phyloP scores from a whole-genome alignment of 148 eudicot species.

The Vaccinium corymbosum region DNA sequence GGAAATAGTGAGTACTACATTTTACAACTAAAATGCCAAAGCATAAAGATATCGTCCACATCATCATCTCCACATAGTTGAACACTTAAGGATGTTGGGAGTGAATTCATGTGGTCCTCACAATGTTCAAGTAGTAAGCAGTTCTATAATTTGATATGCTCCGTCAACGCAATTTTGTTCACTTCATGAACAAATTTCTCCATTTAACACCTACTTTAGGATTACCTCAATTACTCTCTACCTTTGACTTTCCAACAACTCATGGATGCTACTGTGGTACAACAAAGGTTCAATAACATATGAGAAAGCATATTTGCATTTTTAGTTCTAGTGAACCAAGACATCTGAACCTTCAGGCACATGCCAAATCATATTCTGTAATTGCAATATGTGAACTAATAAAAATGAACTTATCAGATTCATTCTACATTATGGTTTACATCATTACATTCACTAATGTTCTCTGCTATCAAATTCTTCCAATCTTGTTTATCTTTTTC shows the following conservation, averaged over 20 bases:
- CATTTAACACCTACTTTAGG: not conserved
- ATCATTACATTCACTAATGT: not conserved
- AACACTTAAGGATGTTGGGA: not conserved
- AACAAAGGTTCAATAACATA: not conserved
- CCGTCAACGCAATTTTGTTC: not conserved
- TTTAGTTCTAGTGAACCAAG: not conserved
- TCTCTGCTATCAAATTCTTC: not conserved
- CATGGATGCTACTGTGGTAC: not conserved
- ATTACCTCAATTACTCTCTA: too few species aligned
- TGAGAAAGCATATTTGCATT: too few species aligned
- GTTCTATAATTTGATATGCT: not conserved
- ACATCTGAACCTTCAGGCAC: not conserved
- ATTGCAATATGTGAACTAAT: not conserved
- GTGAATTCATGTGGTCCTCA: not conserved
- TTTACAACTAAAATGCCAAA: not conserved
- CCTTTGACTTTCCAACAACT: not conserved
- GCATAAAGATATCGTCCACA: not conserved
- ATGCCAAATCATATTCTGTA: not conserved
- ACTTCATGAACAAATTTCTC: not conserved
- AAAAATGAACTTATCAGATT: not conserved
- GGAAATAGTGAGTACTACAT: not conserved
- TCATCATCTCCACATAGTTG: not conserved
- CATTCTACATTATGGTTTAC: not conserved
- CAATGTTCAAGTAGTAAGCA: slow-evolving; percentile 1
- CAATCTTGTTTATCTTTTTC: not conserved